These are phyloP conservation scores for Beverwykella pulmonaria DNA, from an alignment of 495 filamentous ascomycete genomes.

Conservation along the genomic window DNA sequence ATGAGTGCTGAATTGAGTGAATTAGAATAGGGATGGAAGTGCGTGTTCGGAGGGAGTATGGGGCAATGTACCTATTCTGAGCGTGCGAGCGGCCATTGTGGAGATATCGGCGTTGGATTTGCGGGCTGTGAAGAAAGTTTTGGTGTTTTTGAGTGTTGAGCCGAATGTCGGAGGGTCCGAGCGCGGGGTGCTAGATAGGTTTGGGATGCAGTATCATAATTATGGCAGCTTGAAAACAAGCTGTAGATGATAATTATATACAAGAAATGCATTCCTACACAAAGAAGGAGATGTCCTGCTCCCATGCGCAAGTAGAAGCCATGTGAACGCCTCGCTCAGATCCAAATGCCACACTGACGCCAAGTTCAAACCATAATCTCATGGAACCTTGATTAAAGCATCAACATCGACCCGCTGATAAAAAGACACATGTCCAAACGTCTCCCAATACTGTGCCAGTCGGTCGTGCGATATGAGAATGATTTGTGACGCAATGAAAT, in stretches of 20 bases:
- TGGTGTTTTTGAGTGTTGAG: conserved; percentile 9
- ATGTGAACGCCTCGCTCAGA: background rate
- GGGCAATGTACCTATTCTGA: conserved; percentile 60
- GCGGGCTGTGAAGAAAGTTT: conserved; percentile 7
- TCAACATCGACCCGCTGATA: conserved; percentile 81
- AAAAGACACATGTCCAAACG: conserved; percentile 77
- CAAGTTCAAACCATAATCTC: background rate
- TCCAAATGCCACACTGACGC: background rate
- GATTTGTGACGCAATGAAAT: conserved; percentile 72
- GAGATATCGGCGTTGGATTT: background rate
- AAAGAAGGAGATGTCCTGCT: background rate
- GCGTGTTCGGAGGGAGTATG: background rate
- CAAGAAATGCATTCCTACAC: background rate
- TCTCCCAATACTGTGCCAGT: conserved; percentile 81
- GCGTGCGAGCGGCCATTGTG: conserved; percentile 54
- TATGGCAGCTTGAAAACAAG: background rate
- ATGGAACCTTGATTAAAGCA: conserved; percentile 10
- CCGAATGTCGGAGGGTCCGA: conserved; percentile 3
- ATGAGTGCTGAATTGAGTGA: conserved; percentile 71
- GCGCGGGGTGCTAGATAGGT: background rate
- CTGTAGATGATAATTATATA: too few species aligned
- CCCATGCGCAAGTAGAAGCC: background rate
- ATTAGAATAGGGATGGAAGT: background rate
- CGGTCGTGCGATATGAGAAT: conserved; percentile 76
- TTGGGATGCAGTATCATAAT: background rate